Base-by-base conservation (phyloP, 257 asterid genomes). In the Fraxinus pennsylvanica region DNA sequence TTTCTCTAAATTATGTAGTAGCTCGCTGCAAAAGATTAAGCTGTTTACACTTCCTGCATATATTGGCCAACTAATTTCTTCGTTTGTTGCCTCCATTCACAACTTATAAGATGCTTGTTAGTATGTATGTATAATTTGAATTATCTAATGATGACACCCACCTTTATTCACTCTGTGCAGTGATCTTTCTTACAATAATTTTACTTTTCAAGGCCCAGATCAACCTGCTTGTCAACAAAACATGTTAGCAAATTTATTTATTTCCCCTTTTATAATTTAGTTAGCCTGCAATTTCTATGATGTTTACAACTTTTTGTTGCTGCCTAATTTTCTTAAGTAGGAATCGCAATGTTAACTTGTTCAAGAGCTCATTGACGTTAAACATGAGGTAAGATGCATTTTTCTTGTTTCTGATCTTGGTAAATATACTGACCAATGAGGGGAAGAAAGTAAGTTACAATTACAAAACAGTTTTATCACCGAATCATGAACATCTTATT, bases 161-260 rank as follows among this genome's bases (percentile, higher is more conserved):
- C 63, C 59, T 39, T 79, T 82, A 35, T 45, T 81, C 80, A 50
- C 77, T 74, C 59, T 71, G 6, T 76, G 84, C 96, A 92, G 97
- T 80, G 98, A 92, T 85, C 92, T 92, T 75, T 92, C 98, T 14
- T 94, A 92, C 91, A 94, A 94, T 76, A 94, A 94, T 81, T 94
- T 94, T 77, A 89, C 96, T 32, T 87, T 87, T 92, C 92, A 86
- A 87, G 94, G 89, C 79, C 85, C 89, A 5, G 94, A 84, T 22
- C 89, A 83, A 69, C 83, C 91, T 77, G 91, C 95, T 79, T 94
- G 98, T 84, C 95, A 74, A 80, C 82, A 66, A 72, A 81, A 89
- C 88, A 80, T 74, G 98, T 92, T 66, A 81, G 92, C 17, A 72
- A 61, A 84, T 78, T 76, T 47, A 27, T 78, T 79, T 39, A 36